phyloP scores from a whole-genome alignment of 306 rosid genomes.

The Vigna reflexopilosa region DNA sequence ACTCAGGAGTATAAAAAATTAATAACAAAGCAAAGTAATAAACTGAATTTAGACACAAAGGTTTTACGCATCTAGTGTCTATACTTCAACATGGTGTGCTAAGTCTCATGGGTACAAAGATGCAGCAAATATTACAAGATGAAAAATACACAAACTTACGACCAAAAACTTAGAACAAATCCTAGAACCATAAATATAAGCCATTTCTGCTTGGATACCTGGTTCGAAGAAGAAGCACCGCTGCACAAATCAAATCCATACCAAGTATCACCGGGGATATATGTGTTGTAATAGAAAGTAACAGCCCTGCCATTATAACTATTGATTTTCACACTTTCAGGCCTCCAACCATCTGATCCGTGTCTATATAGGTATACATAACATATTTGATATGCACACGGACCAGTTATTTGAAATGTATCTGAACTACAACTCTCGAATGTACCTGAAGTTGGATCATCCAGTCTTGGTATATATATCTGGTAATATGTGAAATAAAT shows the following conservation, averaged over 20 bases:
- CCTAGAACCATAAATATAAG: constrained; percentile 45
- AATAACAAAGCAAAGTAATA: constrained; percentile 24
- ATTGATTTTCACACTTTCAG: constrained; percentile 69
- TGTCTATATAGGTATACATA: constrained; percentile 74
- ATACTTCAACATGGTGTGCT: constrained; percentile 2
- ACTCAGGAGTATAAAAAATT: neutral
- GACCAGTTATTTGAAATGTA: constrained; percentile 56
- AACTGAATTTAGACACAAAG: neutral
- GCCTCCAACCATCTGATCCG: constrained; percentile 86
- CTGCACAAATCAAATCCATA: constrained; percentile 76
- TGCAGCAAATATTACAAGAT: neutral
- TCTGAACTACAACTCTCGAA: constrained; percentile 59
- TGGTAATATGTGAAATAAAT: constrained; percentile 34
- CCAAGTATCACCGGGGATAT: constrained; percentile 76
- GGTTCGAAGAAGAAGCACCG: constrained; percentile 59
- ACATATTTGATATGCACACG: constrained; percentile 64
- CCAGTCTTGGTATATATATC: constrained; percentile 57
- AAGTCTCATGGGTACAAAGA: constrained; percentile 32
- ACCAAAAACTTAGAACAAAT: constrained; percentile 47
- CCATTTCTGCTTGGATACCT: constrained; percentile 41
- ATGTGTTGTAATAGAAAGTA: constrained; percentile 68
- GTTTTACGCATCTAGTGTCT: constrained; percentile 2
- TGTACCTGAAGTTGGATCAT: constrained; percentile 54
- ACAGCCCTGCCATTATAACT: constrained; percentile 63
- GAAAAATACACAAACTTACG: constrained; percentile 44